A percentile compares a stretch with the other conserved stretches of the same genome.
These are phyloP conservation scores for Paracoccidioides lutzii DNA, from an alignment of 2,329 filamentous ascomycete genomes.

Conservation along the genomic window DNA sequence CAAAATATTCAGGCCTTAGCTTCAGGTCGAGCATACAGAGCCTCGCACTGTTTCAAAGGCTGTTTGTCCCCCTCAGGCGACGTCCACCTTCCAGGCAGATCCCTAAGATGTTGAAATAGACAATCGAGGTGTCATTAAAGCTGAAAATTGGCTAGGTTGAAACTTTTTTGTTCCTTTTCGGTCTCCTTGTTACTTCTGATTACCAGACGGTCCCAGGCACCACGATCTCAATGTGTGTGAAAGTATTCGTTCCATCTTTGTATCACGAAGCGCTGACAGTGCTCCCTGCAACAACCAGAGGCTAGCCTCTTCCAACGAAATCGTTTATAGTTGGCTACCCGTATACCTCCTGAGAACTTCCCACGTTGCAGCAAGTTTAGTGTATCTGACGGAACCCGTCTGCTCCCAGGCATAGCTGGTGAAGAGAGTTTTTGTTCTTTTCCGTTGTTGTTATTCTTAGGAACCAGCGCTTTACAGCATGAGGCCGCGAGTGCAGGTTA, in stretches of 20 bases:
- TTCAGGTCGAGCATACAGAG: too few relatives aligned
- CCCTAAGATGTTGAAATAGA: too few relatives aligned
- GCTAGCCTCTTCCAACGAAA: background rate
- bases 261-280: constrained; percentile 1
- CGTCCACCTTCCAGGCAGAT: too few relatives aligned
- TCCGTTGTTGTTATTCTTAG: background rate
- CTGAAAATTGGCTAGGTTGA: too few relatives aligned
- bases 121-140: too few relatives aligned
- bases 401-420: background rate
- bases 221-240: background rate
- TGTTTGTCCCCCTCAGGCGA: too few relatives aligned
- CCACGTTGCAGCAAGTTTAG: background rate
- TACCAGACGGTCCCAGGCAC: background rate
- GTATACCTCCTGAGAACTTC: background rate
- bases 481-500: constrained; percentile 5
- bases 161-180: background rate
- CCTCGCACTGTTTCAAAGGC: too few relatives aligned
- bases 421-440: constrained; percentile 1
- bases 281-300: background rate
- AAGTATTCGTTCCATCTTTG: background rate
- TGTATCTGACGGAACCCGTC: background rate
- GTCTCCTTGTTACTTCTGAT: background rate
- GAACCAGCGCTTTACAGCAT: constrained; percentile 1
- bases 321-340: background rate
- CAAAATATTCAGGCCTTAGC: too few relatives aligned